Percentiles rank a stretch among this genome's conserved stretches.
Conservation (phyloP, 2,329 filamentous ascomycete genomes). For the Orbilia brochopaga region DNA sequence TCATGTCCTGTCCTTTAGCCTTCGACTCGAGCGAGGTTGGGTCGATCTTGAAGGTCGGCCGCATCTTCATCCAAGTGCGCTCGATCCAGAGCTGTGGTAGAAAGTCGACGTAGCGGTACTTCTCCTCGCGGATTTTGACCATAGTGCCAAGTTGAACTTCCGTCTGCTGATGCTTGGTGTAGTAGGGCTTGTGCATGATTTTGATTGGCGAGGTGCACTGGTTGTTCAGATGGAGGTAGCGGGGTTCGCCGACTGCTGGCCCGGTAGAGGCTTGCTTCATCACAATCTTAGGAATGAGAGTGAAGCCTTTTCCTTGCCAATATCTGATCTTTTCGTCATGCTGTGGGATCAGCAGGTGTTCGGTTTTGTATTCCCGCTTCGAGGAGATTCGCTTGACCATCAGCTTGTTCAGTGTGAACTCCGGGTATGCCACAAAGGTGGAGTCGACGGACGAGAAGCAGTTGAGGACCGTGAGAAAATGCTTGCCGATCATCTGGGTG, state of each 20-base stretch:
- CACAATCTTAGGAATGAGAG: not conserved
- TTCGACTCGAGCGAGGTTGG: not conserved
- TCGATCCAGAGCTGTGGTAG: slow-evolving; percentile 23
- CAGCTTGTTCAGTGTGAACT: slow-evolving; percentile 19
- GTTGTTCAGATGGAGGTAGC: not conserved
- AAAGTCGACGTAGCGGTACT: slow-evolving; percentile 26
- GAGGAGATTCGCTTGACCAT: slow-evolving; percentile 3
- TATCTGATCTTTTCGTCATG: too few species aligned
- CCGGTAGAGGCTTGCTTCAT: not conserved
- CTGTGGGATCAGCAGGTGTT: too few species aligned
- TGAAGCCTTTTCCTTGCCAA: too few species aligned
- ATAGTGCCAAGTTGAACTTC: slow-evolving; percentile 10
- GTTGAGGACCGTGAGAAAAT: slow-evolving; percentile 16
- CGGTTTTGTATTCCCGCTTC: slow-evolving; percentile 8
- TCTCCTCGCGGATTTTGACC: slow-evolving; percentile 6
- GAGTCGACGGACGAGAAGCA: slow-evolving; percentile 18
- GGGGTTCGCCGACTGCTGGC: not conserved
- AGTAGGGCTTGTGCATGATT: slow-evolving; percentile 13
- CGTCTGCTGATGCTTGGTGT: slow-evolving; percentile 1
- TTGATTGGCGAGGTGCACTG: slow-evolving; percentile 7
- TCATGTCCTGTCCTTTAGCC: slow-evolving; percentile 4
- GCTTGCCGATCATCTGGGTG: slow-evolving; percentile 17
- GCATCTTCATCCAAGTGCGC: slow-evolving; percentile 14
- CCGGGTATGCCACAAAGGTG: slow-evolving; percentile 26
- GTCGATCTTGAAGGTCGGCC: slow-evolving; percentile 11